Evolutionary conservation across 129 eudicot genomes (phyloP).

Genomic region (Kitagawia praeruptora): DNA sequence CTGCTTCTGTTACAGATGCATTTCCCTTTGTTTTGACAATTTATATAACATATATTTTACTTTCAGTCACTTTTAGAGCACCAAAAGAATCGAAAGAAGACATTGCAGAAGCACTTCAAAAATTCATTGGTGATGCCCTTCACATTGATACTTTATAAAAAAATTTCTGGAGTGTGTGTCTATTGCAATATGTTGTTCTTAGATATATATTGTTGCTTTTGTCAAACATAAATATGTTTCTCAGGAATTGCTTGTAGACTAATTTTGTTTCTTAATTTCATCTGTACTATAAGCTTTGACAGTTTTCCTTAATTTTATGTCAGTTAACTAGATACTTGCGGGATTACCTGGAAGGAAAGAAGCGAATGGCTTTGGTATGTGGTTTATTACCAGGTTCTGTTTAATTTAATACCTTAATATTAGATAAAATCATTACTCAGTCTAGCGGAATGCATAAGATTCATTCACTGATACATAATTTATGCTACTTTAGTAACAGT

Average conservation of each 20-base stretch:
- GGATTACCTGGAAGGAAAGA: slow-evolving; percentile 84
- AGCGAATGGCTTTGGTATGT: slow-evolving; percentile 79
- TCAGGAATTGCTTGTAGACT: background rate
- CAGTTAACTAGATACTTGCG: slow-evolving; percentile 79
- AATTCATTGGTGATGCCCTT: slow-evolving; percentile 60
- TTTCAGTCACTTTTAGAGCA: slow-evolving; percentile 80
- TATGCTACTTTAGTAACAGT: background rate
- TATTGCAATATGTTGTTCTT: background rate
- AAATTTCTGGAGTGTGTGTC: background rate
- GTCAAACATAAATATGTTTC: background rate
- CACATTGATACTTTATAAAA: background rate
- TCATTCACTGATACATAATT: background rate
- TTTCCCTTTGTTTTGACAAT: background rate
- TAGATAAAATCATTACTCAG: background rate
- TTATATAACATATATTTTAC: slow-evolving; percentile 11
- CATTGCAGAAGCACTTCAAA: slow-evolving; percentile 69
- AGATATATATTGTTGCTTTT: background rate
- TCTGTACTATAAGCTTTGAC: slow-evolving; percentile 10
- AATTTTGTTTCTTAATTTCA: background rate
- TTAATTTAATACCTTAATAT: slow-evolving; percentile 6
- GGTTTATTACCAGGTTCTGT: background rate
- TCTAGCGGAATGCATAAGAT: background rate
- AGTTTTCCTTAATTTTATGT: slow-evolving; percentile 7
- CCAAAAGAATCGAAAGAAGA: slow-evolving; percentile 77
- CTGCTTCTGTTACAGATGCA: background rate